phyloP scores from a whole-genome alignment of 495 filamentous ascomycete genomes.

The Cercophora samala region DNA sequence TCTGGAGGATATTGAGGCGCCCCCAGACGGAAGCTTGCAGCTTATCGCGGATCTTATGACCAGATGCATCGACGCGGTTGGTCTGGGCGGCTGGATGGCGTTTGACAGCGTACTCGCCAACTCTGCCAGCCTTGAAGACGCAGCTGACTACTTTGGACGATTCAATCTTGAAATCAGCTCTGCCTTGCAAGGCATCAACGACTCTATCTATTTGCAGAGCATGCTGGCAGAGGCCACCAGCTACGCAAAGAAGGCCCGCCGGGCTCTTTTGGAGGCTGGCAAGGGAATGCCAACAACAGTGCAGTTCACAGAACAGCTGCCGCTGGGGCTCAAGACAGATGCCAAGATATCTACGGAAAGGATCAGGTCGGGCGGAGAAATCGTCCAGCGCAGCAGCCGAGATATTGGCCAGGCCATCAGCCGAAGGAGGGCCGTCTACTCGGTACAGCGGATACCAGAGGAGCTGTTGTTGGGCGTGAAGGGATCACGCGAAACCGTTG shows the following conservation, averaged over 20 bases:
- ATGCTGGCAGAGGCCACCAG: constrained; percentile 67
- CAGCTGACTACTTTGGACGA: constrained; percentile 61
- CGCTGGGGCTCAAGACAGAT: constrained; percentile 69
- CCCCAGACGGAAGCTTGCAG: constrained; percentile 53
- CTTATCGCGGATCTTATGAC: constrained; percentile 66
- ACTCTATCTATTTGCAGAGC: constrained; percentile 65
- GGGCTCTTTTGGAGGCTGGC: constrained; percentile 17
- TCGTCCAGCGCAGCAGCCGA: constrained; percentile 58
- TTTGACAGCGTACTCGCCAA: constrained; percentile 52
- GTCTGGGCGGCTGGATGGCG: constrained; percentile 74
- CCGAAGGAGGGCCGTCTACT: constrained; percentile 71
- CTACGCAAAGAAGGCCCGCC: constrained; percentile 53
- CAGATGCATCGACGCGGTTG: constrained; percentile 79
- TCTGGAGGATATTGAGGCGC: constrained; percentile 53
- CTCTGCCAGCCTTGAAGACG: constrained; percentile 39
- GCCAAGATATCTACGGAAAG: constrained; percentile 49
- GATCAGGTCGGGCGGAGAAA: constrained; percentile 60
- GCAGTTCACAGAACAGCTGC: constrained; percentile 41
- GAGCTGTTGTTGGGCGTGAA: constrained; percentile 20
- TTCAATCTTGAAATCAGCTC: constrained; percentile 72
- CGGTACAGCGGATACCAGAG: constrained; percentile 66
- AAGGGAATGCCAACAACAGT: constrained; percentile 21
- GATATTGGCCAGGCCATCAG: constrained; percentile 71
- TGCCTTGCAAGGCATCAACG: constrained; percentile 71
- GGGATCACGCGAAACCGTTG: constrained; percentile 15